Evolutionary conservation across 306 rosid species (phyloP).

Genomic region (Acmispon strigosus): DNA sequence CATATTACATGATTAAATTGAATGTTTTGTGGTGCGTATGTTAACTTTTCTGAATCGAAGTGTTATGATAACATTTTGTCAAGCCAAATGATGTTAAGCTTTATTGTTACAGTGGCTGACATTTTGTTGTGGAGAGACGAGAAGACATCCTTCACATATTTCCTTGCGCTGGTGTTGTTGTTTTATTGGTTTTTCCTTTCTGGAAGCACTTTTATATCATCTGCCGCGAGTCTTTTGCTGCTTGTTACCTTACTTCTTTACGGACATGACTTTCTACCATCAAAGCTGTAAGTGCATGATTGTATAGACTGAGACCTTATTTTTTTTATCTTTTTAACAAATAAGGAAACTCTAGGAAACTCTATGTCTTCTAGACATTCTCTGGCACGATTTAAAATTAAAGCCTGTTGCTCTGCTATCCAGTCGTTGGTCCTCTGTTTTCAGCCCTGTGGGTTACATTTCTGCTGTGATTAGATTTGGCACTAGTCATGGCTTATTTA

Average conservation of each 20-base stretch:
- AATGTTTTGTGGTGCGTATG: conserved; percentile 5
- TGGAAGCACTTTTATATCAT: conserved; percentile 55
- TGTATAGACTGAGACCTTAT: conserved; percentile 4
- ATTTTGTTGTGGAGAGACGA: conserved; percentile 90
- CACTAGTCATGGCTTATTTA: neutral
- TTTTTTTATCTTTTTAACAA: neutral
- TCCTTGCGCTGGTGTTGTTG: conserved; percentile 46
- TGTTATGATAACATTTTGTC: conserved; percentile 1
- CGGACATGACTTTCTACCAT: conserved; percentile 56
- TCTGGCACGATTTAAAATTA: neutral
- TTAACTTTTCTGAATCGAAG: neutral
- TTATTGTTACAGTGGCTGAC: conserved; percentile 66
- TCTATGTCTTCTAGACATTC: neutral
- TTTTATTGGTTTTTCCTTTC: conserved; percentile 79
- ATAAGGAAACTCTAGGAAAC: neutral
- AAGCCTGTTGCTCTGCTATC: neutral
- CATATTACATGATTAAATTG: neutral
- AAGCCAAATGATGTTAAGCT: conserved; percentile 29
- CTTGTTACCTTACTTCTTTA: conserved; percentile 33
- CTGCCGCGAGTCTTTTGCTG: conserved; percentile 57
- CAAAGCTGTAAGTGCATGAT: conserved; percentile 48
- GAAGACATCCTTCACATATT: conserved; percentile 61
- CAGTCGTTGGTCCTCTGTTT: neutral
- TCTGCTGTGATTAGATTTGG: neutral
- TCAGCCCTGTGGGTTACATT: neutral